phyloP scores from a whole-genome alignment of 2,329 filamentous ascomycete genomes.

The Paramyrothecium sp. region DNA sequence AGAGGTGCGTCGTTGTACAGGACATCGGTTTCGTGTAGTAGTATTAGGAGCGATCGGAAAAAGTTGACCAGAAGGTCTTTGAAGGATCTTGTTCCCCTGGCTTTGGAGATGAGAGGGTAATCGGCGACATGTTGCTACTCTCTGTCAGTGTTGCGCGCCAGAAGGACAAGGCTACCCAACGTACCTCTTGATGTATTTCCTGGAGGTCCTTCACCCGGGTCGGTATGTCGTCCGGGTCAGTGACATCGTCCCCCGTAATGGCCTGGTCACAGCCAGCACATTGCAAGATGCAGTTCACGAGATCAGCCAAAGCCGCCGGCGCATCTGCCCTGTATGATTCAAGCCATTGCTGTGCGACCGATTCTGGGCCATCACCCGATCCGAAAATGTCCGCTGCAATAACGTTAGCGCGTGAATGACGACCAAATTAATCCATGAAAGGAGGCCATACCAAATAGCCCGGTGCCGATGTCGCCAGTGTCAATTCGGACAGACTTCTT shows the following conservation, averaged over 20 bases:
- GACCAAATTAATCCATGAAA: neutral
- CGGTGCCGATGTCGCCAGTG: conserved; percentile 48
- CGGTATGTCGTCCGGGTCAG: conserved; percentile 83
- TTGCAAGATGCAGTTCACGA: conserved; percentile 66
- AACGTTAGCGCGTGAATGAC: conserved; percentile 15
- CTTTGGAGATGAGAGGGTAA: conserved; percentile 85
- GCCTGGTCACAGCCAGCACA: conserved; percentile 78
- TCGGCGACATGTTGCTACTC: conserved; percentile 73
- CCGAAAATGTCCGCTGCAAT: conserved; percentile 60
- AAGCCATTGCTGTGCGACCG: conserved; percentile 61
- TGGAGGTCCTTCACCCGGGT: conserved; percentile 81
- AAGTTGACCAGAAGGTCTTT: conserved; percentile 76
- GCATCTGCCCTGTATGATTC: conserved; percentile 55
- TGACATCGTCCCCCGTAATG: conserved; percentile 79
- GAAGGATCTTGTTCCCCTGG: conserved; percentile 75
- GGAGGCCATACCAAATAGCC: conserved; percentile 50
- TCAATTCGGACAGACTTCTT: conserved; percentile 57
- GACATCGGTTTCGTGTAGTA: conserved; percentile 77
- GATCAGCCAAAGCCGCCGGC: conserved; percentile 54
- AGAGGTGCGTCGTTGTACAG: conserved; percentile 76
- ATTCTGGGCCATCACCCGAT: conserved; percentile 54
- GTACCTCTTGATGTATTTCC: conserved; percentile 77
- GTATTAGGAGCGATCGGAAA: conserved; percentile 72
- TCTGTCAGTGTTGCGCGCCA: conserved; percentile 21
- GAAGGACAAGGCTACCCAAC: conserved; percentile 17